Evolutionary conservation across 2,329 filamentous ascomycete genomes (phyloP), one percentile per base, ranked within the genome.

Genomic region (Fragosphaeria purpurea): DNA sequence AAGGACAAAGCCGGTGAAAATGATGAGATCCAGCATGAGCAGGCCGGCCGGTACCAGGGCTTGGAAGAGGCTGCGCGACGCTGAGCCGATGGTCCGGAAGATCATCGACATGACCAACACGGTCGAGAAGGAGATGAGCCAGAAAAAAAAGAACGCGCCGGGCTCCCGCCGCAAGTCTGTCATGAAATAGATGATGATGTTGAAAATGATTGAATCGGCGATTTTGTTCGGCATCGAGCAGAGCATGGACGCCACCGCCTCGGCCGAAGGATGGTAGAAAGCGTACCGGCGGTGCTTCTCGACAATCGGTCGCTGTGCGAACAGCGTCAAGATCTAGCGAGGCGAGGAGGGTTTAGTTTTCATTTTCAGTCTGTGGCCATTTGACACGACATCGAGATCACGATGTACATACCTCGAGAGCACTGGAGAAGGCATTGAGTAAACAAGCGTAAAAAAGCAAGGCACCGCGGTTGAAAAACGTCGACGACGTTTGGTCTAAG

Each of bases 201-300:
- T 93, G 73, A 94, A 94, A 5, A 78, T 67, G 55, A 93, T 75
- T 1, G 79, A 69, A 58, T 89, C 89, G n/a, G 67, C 40, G 10
- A 94, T 67, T 64, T 91, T 94, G 66, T 87, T 86, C 0, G 89
- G 89, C 66, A 94, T 68, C 58, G 95, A 90, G 54, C 80, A 85
- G 34, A 95, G 67, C 83, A 94, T 93, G 8, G 86, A 93, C 0
- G 86, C 80, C 54, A 87, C 75, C 11, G 88, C 87, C 72, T 95
- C 88, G 11, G 88, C 85, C 12, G 85, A 88, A 0, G 90, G 88
- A 60, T 94, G 89, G 60, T 95, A 94, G 13, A 95, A 74, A 13
- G 88, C 88, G 63, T 94, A 95, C 53, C 85, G 80, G 51, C 76
- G 71, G 59, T 96, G 90, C 64, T 95, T 95, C 63, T 95, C 88